phyloP scores from a whole-genome alignment of 257 asterid species.

The Gentiana straminea region DNA sequence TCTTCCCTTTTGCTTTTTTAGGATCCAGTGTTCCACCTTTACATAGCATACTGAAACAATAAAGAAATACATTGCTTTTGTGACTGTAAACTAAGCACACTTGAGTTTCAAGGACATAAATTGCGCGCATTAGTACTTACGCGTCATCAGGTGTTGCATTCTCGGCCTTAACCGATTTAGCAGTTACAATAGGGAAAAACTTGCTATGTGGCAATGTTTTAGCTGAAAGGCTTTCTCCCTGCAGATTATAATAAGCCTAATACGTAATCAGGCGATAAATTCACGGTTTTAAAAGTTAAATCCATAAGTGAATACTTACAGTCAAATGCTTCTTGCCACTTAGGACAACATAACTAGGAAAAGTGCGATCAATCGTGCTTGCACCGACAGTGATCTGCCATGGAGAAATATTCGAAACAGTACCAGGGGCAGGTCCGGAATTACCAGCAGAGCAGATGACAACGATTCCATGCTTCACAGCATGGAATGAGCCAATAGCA shows the following conservation, averaged over 20 bases:
- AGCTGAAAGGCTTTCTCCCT: slow-evolving; percentile 80
- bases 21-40: slow-evolving; percentile 64
- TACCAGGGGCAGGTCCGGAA: slow-evolving; percentile 57
- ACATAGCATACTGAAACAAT: slow-evolving; percentile 46
- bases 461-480: slow-evolving; percentile 57
- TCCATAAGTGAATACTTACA: slow-evolving; percentile 19
- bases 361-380: slow-evolving; percentile 70
- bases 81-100: background rate
- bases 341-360: slow-evolving; percentile 46
- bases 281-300: no score
- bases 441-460: slow-evolving; percentile 92
- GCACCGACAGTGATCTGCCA: slow-evolving; percentile 93
- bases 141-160: slow-evolving; percentile 42
- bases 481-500: slow-evolving; percentile 90
- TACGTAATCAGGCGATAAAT: no score
- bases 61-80: background rate
- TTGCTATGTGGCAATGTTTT: slow-evolving; percentile 28
- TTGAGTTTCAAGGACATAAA: background rate
- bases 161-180: slow-evolving; percentile 41
- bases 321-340: slow-evolving; percentile 41
- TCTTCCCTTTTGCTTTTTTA: slow-evolving; percentile 62
- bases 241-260: background rate
- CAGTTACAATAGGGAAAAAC: slow-evolving; percentile 37
- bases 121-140: slow-evolving; percentile 29
- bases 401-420: slow-evolving; percentile 71